A percentile compares a stretch with the other conserved stretches of the same genome.
Evolutionary conservation across 2,329 filamentous ascomycete genomes (phyloP).

Genomic region (Exophiala phaeomuriformis): DNA sequence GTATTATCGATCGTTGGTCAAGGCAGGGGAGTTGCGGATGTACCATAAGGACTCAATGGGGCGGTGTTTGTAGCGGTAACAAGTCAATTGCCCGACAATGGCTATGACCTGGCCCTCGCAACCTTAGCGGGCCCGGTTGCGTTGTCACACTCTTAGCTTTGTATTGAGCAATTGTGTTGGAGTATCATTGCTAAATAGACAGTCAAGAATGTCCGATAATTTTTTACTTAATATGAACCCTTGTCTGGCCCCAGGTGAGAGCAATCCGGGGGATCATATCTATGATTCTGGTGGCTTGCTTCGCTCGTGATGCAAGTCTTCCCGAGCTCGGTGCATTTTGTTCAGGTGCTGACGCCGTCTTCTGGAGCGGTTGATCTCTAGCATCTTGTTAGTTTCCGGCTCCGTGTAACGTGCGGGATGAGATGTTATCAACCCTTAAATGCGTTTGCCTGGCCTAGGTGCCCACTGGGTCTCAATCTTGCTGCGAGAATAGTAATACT

Average conservation of each 20-base stretch:
- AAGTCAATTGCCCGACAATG: constrained; percentile 20
- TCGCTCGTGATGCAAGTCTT: constrained; percentile 1
- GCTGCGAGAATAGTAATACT: constrained; percentile 1
- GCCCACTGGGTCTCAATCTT: constrained; percentile 4
- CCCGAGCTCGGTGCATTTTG: constrained; percentile 2
- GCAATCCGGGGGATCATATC: no score
- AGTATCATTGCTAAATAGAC: neutral
- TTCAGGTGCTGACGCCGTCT: constrained; percentile 3
- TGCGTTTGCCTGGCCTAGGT: neutral
- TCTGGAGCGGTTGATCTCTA: constrained; percentile 1
- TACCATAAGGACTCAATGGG: constrained; percentile 24
- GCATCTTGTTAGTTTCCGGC: constrained; percentile 2
- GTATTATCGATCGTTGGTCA: constrained; percentile 15
- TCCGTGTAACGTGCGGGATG: constrained; percentile 1
- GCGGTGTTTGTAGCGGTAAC: constrained; percentile 24
- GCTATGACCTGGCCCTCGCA: constrained; percentile 15
- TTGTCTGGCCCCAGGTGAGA: no score
- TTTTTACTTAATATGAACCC: neutral
- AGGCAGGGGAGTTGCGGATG: constrained; percentile 18
- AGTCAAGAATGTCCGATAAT: neutral
- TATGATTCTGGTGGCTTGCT: no score
- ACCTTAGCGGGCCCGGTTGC: constrained; percentile 14
- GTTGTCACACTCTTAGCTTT: no score
- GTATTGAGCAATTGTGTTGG: no score
- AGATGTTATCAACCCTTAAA: constrained; percentile 1